A percentile compares a stretch with the other conserved stretches of the same genome.
phyloP scores from a whole-genome alignment of 192 early-diverging fungal species.

The Umbelopsis sp. region DNA sequence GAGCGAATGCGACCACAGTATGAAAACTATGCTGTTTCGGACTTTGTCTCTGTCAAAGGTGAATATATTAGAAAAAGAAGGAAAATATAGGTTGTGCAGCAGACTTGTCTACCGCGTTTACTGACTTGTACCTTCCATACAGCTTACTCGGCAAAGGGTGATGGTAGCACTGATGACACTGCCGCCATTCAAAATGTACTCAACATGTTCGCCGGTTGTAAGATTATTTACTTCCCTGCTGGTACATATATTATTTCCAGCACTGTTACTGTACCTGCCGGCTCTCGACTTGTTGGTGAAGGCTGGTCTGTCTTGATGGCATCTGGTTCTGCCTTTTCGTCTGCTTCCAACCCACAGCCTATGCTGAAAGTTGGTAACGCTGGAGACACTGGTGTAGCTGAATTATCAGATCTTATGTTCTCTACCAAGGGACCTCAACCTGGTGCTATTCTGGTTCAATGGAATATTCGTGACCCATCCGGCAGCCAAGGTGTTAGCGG shows the following conservation, averaged over 20 bases:
- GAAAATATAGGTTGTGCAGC: too few species aligned
- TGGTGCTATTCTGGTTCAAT: constrained; percentile 47
- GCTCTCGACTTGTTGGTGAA: constrained; percentile 39
- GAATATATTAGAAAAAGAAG: not conserved
- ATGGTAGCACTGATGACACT: constrained; percentile 50
- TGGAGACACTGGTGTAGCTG: constrained; percentile 41
- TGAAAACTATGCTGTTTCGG: constrained; percentile 20
- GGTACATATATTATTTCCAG: constrained; percentile 37
- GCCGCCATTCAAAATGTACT: constrained; percentile 34
- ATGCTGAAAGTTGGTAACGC: constrained; percentile 39
- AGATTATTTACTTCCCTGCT: constrained; percentile 42
- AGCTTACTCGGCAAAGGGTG: constrained; percentile 43
- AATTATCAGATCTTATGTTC: constrained; percentile 34
- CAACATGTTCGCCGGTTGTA: constrained; percentile 22
- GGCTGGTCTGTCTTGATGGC: constrained; percentile 44
- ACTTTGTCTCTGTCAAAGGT: constrained; percentile 32
- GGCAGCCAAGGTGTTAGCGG: constrained; percentile 25
- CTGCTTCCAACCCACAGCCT: constrained; percentile 33
- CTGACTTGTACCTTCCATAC: not conserved
- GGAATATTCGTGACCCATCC: constrained; percentile 30
- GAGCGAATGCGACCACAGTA: constrained; percentile 40
- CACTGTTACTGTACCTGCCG: constrained; percentile 39
- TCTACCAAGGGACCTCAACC: constrained; percentile 28
- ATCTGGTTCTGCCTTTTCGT: constrained; percentile 31
- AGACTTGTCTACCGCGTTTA: too few species aligned